Percentiles rank a stretch among this genome's conserved stretches.
These are phyloP conservation scores for Pythium chondricola DNA, from an alignment of 352 stramenopile species.

Conservation along the genomic window DNA sequence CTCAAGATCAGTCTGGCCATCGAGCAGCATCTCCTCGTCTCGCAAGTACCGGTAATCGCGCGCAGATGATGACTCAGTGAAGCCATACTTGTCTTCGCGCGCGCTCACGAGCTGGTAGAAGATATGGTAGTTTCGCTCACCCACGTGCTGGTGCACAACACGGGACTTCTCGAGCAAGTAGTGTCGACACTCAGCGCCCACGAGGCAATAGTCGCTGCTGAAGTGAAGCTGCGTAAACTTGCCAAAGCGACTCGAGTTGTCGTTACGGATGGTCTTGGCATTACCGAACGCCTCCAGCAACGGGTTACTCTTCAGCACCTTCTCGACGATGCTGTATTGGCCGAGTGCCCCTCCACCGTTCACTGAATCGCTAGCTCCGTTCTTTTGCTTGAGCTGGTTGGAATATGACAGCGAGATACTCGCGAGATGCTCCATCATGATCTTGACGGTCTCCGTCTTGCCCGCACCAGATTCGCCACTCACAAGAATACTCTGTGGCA, in stretches of 20 bases:
- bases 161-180: conserved; percentile 98
- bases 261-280: conserved; percentile 90
- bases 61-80: conserved; percentile 33
- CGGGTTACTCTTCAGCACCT: conserved; percentile 88
- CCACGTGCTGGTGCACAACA: conserved; percentile 82
- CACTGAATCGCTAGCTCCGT: conserved; percentile 56
- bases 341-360: conserved; percentile 21
- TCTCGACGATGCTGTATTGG: conserved; percentile 66
- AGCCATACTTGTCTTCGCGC: conserved; percentile 49
- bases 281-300: conserved; percentile 89
- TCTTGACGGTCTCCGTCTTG: conserved; percentile 96
- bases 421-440: conserved; percentile 95
- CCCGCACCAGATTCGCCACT: conserved; percentile 91
- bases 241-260: conserved; percentile 94
- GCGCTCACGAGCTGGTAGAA: conserved; percentile 94
- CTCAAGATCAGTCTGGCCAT: conserved; percentile 64
- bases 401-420: conserved; percentile 71
- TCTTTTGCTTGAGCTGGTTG: conserved; percentile 59
- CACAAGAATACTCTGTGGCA: conserved; percentile 88
- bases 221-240: conserved; percentile 95
- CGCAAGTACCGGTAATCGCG: conserved; percentile 71
- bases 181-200: conserved; percentile 84
- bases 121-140: conserved; percentile 98
- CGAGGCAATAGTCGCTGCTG: conserved; percentile 77
- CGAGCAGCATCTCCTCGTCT: conserved; percentile 59